Conservation (phyloP, 768 basidiomycete species). For the Trametes villosa region DNA sequence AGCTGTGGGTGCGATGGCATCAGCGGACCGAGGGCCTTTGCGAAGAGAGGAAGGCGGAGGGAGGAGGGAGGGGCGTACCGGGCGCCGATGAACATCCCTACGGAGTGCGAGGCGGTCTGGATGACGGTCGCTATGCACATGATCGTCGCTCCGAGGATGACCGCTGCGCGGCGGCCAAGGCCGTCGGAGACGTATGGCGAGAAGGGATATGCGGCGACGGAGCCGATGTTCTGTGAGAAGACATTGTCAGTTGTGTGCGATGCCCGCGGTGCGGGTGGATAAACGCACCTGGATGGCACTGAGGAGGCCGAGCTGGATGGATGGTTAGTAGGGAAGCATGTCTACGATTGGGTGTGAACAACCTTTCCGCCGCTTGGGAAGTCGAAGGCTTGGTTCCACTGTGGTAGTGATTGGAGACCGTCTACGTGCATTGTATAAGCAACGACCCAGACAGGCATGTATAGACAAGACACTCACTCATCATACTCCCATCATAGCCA, state of each 20-base stretch:
- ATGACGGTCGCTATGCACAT: slow-evolving; percentile 45
- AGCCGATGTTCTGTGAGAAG: slow-evolving; percentile 42
- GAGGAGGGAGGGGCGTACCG: slow-evolving; percentile 39
- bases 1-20: slow-evolving; percentile 25
- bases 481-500: slow-evolving; percentile 47
- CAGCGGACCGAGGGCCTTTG: slow-evolving; percentile 2
- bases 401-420: slow-evolving; percentile 42
- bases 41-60: not conserved
- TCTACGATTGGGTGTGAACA: not conserved
- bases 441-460: not conserved
- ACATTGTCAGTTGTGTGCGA: not conserved
- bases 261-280: too few relatives aligned
- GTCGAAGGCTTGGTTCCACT: slow-evolving; percentile 42
- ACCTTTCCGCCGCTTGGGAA: slow-evolving; percentile 37
- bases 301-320: slow-evolving; percentile 38
- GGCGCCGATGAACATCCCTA: slow-evolving; percentile 50
- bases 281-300: slow-evolving; percentile 42
- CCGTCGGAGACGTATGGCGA: slow-evolving; percentile 47
- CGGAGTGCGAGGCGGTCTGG: slow-evolving; percentile 43
- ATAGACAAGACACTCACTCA: slow-evolving; percentile 34
- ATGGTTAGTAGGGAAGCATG: not conserved
- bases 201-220: slow-evolving; percentile 43
- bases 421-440: slow-evolving; percentile 26
- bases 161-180: slow-evolving; percentile 42
- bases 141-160: slow-evolving; percentile 44